Evolutionary conservation across 2,329 filamentous ascomycete genomes (phyloP).

Genomic region (Aureobasidium vineae): DNA sequence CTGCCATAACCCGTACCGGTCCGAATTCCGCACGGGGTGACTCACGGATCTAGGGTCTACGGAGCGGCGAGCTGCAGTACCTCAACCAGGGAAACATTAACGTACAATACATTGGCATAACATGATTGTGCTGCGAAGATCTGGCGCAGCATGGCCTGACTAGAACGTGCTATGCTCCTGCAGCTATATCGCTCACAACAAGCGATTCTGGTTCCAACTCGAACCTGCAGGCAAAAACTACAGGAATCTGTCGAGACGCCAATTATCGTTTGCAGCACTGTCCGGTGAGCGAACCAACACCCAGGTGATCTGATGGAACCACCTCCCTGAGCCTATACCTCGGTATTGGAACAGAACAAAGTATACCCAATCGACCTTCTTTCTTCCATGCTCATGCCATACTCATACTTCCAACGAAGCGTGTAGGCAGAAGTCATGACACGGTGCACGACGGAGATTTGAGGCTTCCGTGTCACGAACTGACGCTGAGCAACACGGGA

Average conservation of each 20-base stretch:
- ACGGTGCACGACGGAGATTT: slow-evolving; percentile 24
- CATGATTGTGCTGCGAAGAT: slow-evolving; percentile 22
- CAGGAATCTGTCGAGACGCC: background rate
- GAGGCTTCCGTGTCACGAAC: slow-evolving; percentile 25
- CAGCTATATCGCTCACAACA: background rate
- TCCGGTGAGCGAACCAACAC: background rate
- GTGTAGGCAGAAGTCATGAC: background rate
- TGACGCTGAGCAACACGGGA: slow-evolving; percentile 21
- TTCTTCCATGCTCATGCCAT: slow-evolving; percentile 11
- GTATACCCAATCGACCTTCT: slow-evolving; percentile 23
- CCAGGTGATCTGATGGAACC: slow-evolving; percentile 1
- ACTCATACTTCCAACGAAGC: background rate
- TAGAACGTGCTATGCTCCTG: slow-evolving; percentile 17
- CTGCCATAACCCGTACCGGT: slow-evolving; percentile 17
- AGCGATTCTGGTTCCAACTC: background rate
- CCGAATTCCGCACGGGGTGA: slow-evolving; percentile 20
- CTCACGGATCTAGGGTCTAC: slow-evolving; percentile 8
- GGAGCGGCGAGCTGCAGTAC: slow-evolving; percentile 17
- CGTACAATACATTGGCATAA: slow-evolving; percentile 15
- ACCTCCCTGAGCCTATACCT: background rate
- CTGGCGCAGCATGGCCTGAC: slow-evolving; percentile 13
- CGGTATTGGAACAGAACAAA: slow-evolving; percentile 9
- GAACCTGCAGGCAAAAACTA: background rate
- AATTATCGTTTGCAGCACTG: background rate
- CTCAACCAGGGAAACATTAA: slow-evolving; percentile 18